Percentiles rank a stretch among this genome's conserved stretches.
Conservation (phyloP, 352 stramenopile genomes). For the Globisporangium cystogenes region DNA sequence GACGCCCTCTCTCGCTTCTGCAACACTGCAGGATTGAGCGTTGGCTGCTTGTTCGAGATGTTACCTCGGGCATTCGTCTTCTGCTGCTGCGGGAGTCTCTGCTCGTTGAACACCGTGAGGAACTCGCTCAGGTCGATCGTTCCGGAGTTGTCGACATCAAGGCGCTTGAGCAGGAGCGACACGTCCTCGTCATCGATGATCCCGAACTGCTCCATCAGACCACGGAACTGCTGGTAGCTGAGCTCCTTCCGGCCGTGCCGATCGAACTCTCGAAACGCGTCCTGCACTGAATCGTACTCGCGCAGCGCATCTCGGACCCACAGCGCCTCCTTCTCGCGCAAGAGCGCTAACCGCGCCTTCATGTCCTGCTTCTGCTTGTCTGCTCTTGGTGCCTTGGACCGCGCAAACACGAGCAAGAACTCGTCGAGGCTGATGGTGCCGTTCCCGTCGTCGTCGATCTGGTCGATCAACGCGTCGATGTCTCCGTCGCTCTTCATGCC, state of each 20-base stretch:
- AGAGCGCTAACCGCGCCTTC: constrained; percentile 14
- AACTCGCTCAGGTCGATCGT: constrained; percentile 51
- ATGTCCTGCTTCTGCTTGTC: constrained; percentile 6
- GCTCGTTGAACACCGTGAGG: constrained; percentile 40
- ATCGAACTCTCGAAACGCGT: constrained; percentile 41
- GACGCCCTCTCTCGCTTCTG: constrained; percentile 22
- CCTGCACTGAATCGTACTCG: constrained; percentile 33
- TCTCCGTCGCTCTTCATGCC: constrained; percentile 28
- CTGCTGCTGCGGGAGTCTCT: constrained; percentile 17
- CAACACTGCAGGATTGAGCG: constrained; percentile 1
- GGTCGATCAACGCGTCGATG: constrained; percentile 30
- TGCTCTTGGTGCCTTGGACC: background rate
- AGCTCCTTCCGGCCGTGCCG: constrained; percentile 25
- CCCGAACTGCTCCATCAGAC: constrained; percentile 46
- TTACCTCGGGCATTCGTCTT: background rate
- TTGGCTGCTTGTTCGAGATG: background rate
- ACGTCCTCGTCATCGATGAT: constrained; percentile 46
- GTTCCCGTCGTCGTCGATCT: constrained; percentile 33
- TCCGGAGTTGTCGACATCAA: constrained; percentile 46
- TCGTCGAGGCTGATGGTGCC: constrained; percentile 37
- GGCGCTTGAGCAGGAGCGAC: constrained; percentile 30
- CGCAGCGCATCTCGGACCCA: constrained; percentile 43
- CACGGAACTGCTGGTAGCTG: constrained; percentile 52
- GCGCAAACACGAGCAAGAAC: constrained; percentile 32
- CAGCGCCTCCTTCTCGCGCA: constrained; percentile 45